Base-by-base conservation (phyloP, 306 rosid species). In the Cicer pinnatifidum region DNA sequence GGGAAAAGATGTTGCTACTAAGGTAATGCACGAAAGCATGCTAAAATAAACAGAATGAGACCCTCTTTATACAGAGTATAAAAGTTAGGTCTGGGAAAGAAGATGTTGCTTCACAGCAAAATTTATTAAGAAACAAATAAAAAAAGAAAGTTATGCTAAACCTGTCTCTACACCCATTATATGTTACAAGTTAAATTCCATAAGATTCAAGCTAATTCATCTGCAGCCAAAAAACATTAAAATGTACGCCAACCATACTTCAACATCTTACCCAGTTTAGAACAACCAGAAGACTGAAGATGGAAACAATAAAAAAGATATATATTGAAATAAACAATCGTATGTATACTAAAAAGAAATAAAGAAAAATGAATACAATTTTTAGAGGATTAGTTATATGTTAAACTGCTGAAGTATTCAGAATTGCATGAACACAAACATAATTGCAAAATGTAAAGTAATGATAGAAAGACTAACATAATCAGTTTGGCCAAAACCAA, bases 371-470 rank as follows among this genome's bases (percentile, higher is more conserved):
- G 6, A 33, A 61, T 28, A 43, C 16, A 44, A 6, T 40, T 58
- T 23, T 40, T 46, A 41, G 19, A 37, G 61, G 13, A 47, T 20
- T 9, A 68, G 38, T 23, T 6, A 7, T 12, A 48, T 8, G 33
- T 48, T 13, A 73, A 37, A 23, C 13, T 44, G 15, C 33, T 50
- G 16, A 4, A 72, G 62, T 8, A 33, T 43, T 66, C 33, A 64
- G 69, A 59, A 73, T 16, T 72, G 51, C 12, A 11, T 20, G 38
- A 67, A 73, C 65, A 73, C 59, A 54, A 72, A 53, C 70, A 74
- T 23, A 40, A 68, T 46, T 28, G 15, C 28, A 38, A 40, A 38
- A 12, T 8, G 17, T 37, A 19, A 71, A 41, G 59, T 10, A 40
- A 17, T 41, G 63, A 51, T 45, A 28, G 67, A 56, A 72, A 63